These are phyloP conservation scores for Gossypium mustelinum DNA, from an alignment of 345 rosid genomes.

Conservation along the genomic window DNA sequence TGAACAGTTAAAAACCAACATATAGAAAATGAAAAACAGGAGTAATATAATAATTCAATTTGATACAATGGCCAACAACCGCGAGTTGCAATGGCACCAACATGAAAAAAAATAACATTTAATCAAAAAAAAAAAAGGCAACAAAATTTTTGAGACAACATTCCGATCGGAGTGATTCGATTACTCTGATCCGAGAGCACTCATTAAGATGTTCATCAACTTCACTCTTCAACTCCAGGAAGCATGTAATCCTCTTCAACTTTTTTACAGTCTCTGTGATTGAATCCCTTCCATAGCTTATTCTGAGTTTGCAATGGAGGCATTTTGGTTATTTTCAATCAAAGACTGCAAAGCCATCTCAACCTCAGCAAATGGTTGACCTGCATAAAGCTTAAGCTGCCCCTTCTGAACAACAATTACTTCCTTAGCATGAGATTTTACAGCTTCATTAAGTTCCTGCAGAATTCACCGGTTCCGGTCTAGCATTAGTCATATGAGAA, in stretches of 20 bases:
- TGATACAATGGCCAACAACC: too few species aligned
- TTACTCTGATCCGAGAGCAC: not conserved
- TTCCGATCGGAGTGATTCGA: not conserved
- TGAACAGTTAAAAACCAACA: too few species aligned
- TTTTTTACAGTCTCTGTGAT: not conserved
- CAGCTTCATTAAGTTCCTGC: slow-evolving; percentile 60
- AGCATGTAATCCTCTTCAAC: not conserved
- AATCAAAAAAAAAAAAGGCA: not conserved
- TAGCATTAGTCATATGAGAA: not conserved
- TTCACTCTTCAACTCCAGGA: not conserved
- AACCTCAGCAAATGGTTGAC: slow-evolving; percentile 67
- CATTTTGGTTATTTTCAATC: slow-evolving; percentile 31
- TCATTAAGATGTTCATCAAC: not conserved
- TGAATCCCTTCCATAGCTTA: slow-evolving; percentile 3
- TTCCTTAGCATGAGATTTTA: slow-evolving; percentile 41
- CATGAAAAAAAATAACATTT: not conserved
- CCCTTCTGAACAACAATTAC: slow-evolving; percentile 65
- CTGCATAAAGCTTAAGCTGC: slow-evolving; percentile 69
- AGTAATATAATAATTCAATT: too few species aligned
- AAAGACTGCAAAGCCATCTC: slow-evolving; percentile 58
- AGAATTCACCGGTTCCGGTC: not conserved
- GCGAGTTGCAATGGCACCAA: too few species aligned
- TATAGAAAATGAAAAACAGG: too few species aligned
- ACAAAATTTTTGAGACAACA: not conserved
- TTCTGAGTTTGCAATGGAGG: slow-evolving; percentile 4